Evolutionary conservation across 768 basidiomycete species (phyloP), one percentile per base, ranked within the genome.

Genomic region (Mycena rebaudengoi): DNA sequence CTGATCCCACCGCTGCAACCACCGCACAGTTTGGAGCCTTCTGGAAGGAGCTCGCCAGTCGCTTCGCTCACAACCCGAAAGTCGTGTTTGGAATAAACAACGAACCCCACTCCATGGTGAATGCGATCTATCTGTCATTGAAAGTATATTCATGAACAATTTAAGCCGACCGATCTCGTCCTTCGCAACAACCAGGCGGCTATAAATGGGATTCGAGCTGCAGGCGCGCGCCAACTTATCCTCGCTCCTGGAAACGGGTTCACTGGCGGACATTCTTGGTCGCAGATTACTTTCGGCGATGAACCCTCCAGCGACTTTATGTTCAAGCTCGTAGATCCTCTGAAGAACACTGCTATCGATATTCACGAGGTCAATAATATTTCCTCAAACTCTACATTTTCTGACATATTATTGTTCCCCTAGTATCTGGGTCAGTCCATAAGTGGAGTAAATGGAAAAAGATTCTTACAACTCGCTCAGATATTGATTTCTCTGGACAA

Each of bases 81-180:
- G 81, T 83, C 33, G 67, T 83, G n/a, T 83, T 83, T 65, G 80
- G 82, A 4, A 78, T 82, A 41, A 82, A 82, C 69, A 83, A 83
- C 66, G 82, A 83, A 56, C 82, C 82, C 5, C 82, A 83, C 50
- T 75, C 78, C 50, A 80, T 83, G 80, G 81, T 82, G 49, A 63
- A 11, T 40, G 1, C 1, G 2, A 12, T 32, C 16, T 2, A 16
- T 21, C 14, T 16, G 21, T 25, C 4, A 4, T 29, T 26, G 21
- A 5, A 12, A 21, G 21, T 2, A 20, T 16, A 18, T 40, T 60
- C 13, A 60, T 37, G 8, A 40, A 20, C 16, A 21, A 16, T 43
- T 25, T 21, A 25, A 81, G 81, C 72, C 79, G 10, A 83, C 82
- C 5, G 67, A 79, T 16, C 72, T 83, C 13, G 54, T 83, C n/a